phyloP scores from a whole-genome alignment of 78 protist genomes.

The Dictyostelium discoideum region dicty_2.7 NC_007091.3:1699001-1699500 shows the following conservation, averaged over 20 bases:
- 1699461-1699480: not conserved
- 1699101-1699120: not conserved
- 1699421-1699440: not conserved
- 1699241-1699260: not conserved
- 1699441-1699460: not conserved
- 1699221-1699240: not conserved
- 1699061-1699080: not conserved
- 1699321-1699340: not conserved
- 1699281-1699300: not conserved
- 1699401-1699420: not conserved
- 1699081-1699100: not conserved
- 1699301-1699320: not conserved
- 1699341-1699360: not conserved
- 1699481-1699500: not conserved
- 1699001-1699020: not conserved
- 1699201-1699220: not conserved
- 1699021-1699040: not conserved
- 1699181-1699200: no score
- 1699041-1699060: not conserved
- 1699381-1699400: not conserved
- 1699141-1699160: not conserved
- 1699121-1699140: not conserved
- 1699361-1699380: not conserved
- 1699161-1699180: not conserved
- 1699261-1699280: not conserved